These are phyloP conservation scores for Eimeria maxima DNA, from an alignment of 169 alveolate genomes.

Conservation along the genomic window DNA sequence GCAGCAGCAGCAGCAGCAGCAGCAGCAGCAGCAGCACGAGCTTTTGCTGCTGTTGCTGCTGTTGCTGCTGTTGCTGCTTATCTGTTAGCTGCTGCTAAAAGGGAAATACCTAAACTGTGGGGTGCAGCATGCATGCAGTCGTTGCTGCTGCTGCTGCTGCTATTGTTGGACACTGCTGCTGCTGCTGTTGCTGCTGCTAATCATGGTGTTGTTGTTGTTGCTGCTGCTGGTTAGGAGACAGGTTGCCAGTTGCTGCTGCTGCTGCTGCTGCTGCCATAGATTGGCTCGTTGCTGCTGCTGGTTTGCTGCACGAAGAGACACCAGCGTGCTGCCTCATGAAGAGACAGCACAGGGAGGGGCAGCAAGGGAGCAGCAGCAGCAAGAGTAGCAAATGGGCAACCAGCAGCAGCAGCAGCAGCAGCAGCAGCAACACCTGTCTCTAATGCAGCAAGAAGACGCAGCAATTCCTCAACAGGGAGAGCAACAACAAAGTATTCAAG, in stretches of 20 bases:
- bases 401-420: conserved; percentile 59
- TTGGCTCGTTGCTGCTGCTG: background rate
- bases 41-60: too few relatives aligned
- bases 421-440: conserved; percentile 47
- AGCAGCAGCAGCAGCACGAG: background rate
- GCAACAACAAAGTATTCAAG: conserved; percentile 21
- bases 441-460: background rate
- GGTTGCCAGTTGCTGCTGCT: too few relatives aligned
- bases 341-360: conserved; percentile 11
- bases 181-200: background rate
- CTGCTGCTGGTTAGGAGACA: too few relatives aligned
- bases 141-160: background rate
- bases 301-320: conserved; percentile 15
- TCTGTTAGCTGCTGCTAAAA: background rate
- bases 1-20: background rate
- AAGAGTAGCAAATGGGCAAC: background rate
- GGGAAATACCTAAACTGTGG: background rate
- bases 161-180: background rate
- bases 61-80: too few relatives aligned
- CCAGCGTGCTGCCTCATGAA: conserved; percentile 65
- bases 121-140: background rate
- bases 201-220: background rate
- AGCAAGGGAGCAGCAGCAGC: background rate
- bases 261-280: conserved; percentile 5
- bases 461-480: background rate